Percentiles rank a stretch among this genome's conserved stretches.
Evolutionary conservation across 2,329 filamentous ascomycete species (phyloP).

Genomic region (Calonectria leucothoes): DNA sequence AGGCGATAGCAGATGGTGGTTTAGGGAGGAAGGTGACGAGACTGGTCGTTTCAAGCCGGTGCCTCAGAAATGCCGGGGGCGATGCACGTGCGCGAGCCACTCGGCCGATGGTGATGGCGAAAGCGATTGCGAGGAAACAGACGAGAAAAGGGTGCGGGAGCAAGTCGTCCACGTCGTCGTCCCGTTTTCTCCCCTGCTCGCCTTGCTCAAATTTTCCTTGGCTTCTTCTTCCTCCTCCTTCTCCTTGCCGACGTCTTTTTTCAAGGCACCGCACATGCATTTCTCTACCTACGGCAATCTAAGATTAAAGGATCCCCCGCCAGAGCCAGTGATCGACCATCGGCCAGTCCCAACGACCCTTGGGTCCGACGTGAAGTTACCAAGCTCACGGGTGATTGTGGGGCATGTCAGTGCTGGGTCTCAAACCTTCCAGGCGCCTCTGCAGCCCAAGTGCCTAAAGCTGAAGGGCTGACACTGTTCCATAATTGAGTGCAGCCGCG

Average conservation of each 20-base stretch:
- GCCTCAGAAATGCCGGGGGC: constrained; percentile 11
- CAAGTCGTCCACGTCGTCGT: background rate
- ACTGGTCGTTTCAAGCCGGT: constrained; percentile 22
- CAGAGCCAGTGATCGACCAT: background rate
- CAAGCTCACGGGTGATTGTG: constrained; percentile 18
- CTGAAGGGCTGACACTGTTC: background rate
- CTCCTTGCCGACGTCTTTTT: background rate
- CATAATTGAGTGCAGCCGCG: background rate
- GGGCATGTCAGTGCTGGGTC: constrained; percentile 7
- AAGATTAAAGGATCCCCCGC: background rate
- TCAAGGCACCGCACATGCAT: background rate
- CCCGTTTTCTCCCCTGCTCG: background rate
- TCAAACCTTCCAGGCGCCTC: background rate
- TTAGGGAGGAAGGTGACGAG: constrained; percentile 6
- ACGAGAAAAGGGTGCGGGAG: background rate
- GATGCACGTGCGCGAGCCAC: constrained; percentile 21
- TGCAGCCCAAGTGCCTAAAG: background rate
- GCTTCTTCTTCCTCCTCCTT: background rate
- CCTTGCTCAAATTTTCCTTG: background rate
- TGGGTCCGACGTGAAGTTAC: constrained; percentile 1
- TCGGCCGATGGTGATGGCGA: background rate
- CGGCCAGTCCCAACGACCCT: constrained; percentile 5
- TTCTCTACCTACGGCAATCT: background rate
- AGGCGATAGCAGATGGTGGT: constrained; percentile 6
- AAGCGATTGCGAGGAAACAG: background rate